Percentiles rank a stretch among this genome's conserved stretches.
Conservation (phyloP, 768 basidiomycete genomes). For the Chlorophyllum brunneum region DNA sequence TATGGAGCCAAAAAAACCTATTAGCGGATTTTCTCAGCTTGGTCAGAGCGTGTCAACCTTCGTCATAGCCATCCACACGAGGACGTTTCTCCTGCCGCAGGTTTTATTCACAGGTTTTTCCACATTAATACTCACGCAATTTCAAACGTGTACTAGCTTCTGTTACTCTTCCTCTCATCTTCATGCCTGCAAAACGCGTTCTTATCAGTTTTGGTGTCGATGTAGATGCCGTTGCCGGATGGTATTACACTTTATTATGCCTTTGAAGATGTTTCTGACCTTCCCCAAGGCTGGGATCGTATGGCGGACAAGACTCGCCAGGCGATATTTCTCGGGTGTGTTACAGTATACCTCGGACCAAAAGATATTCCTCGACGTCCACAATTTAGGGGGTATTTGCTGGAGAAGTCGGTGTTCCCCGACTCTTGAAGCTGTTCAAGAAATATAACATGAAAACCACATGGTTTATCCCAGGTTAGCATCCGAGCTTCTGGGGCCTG, state of each 20-base stretch:
- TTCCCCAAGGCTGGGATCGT: constrained; percentile 58
- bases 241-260: constrained; percentile 32
- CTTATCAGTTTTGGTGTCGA: constrained; percentile 66
- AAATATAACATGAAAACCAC: constrained; percentile 67
- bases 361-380: background rate
- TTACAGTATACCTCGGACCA: background rate
- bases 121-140: background rate
- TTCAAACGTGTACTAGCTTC: too few species aligned
- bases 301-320: constrained; percentile 72
- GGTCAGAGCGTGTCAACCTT: too few species aligned
- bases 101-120: background rate
- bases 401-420: constrained; percentile 67
- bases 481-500: background rate
- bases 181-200: constrained; percentile 51
- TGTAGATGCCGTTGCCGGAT: constrained; percentile 75
- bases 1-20: too few species aligned
- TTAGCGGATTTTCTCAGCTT: too few species aligned
- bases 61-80: too few species aligned
- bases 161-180: background rate
- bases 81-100: too few species aligned
- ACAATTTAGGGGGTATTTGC: constrained; percentile 59
- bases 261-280: background rate
- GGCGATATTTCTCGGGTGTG: constrained; percentile 63
- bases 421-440: constrained; percentile 66
- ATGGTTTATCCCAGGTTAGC: constrained; percentile 70